Evolutionary conservation across 1,139 yeast genomes (phyloP), one percentile per base, ranked within the genome.

Genomic region (Hyphopichia pseudoburtonii): DNA sequence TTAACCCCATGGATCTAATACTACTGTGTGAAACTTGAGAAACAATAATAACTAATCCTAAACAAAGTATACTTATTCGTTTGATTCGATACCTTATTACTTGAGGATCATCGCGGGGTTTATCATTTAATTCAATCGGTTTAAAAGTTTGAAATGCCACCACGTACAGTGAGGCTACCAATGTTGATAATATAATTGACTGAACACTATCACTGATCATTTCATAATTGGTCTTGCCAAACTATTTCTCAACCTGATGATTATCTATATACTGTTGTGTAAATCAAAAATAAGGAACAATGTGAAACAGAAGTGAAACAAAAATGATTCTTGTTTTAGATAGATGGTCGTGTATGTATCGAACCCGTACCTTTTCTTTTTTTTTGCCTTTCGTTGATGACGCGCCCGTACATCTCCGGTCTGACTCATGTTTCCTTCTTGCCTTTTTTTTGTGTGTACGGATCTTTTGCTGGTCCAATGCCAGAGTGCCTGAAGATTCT

Each of bases 51-150:
- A 46, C 42, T 23, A 52, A 7, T 21, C 10, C 23, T 26, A 5
- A 43, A 34, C 74, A 59, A 32, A 75, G 57, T 3, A 55, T 35
- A 2, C 54, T 40, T 14, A 75, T 62, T 21, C 80, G 62, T 12
- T 39, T 43, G 22, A 67, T 48, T 21, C 80, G 60, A 38, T 71
- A 66, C 10, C 42, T 37, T 4, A 70, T 55, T 18, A 72, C 71
- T 1, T 16, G 42, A 0, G 74, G 71, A 38, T 80, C 76, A 55
- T 82, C 71, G 36, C 86, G 55, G 33, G 62, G 63, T 30, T 46
- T 51, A 5, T 51, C 52, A 4, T 35, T 51, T 23, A 56, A 34
- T 3, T 35, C 17, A 3, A 29, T 40, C 1, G 77, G 76, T 18
- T 50, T 57, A 4, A 41, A 39, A 28, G 57, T 37, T 43, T 67